phyloP scores from a whole-genome alignment of 1,139 yeast genomes.

The Schwanniomyces etchellsii region DNA sequence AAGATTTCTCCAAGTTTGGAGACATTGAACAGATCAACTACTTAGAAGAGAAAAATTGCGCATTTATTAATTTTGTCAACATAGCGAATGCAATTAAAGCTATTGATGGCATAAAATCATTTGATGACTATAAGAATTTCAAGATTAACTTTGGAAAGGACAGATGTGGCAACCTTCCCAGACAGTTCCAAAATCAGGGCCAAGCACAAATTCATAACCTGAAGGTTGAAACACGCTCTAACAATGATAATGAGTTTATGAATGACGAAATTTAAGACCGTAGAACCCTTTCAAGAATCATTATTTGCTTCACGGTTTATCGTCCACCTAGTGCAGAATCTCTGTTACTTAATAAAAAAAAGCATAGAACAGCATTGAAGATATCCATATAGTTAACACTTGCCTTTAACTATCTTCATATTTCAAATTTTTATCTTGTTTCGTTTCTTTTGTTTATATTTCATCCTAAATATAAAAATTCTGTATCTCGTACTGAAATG shows the following conservation, averaged over 20 bases:
- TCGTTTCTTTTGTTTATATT: constrained; percentile 5
- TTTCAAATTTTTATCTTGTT: constrained; percentile 1
- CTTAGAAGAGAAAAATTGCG: constrained; percentile 74
- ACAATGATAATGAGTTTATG: constrained; percentile 22
- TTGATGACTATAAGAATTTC: constrained; percentile 50
- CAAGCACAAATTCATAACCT: constrained; percentile 8
- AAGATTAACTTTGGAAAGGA: constrained; percentile 85
- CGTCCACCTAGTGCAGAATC: constrained; percentile 1
- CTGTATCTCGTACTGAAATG: too few species aligned
- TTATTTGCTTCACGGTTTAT: constrained; percentile 1
- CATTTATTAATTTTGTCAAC: constrained; percentile 74
- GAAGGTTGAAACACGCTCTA: constrained; percentile 18
- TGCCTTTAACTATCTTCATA: constrained; percentile 1
- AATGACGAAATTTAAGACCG: constrained; percentile 12
- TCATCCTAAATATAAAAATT: constrained; percentile 3
- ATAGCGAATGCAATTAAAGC: constrained; percentile 82
- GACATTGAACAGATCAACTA: constrained; percentile 76
- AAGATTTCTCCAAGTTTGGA: constrained; percentile 71
- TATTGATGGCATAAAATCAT: constrained; percentile 54
- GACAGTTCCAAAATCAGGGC: constrained; percentile 37
- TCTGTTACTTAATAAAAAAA: not conserved
- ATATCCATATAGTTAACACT: too few species aligned
- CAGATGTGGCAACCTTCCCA: constrained; percentile 83
- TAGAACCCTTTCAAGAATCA: constrained; percentile 2
- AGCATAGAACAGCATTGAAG: too few species aligned